phyloP scores from a whole-genome alignment of 2,329 filamentous ascomycete genomes.

The Penicillium sp. region DNA sequence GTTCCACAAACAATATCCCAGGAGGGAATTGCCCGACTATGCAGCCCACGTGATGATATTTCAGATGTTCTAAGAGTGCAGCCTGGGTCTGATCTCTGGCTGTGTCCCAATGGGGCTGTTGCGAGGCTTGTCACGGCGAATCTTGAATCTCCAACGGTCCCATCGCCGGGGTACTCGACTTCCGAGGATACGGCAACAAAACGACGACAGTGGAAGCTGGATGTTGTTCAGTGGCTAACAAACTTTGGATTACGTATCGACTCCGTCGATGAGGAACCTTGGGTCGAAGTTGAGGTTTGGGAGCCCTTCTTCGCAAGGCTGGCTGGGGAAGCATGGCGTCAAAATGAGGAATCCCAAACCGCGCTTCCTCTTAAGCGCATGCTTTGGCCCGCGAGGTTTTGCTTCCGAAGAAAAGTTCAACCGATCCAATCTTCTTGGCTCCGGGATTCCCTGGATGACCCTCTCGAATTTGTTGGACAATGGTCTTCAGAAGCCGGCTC shows the following conservation, averaged over 20 bases:
- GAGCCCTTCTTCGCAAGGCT: constrained; percentile 40
- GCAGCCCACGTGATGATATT: constrained; percentile 18
- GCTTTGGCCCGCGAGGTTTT: constrained; percentile 46
- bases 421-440: constrained; percentile 18
- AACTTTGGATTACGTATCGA: constrained; percentile 37
- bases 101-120: constrained; percentile 41
- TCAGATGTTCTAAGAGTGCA: constrained; percentile 17
- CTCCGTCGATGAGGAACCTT: constrained; percentile 32
- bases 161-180: constrained; percentile 21
- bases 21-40: constrained; percentile 35
- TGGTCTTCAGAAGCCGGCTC: constrained; percentile 35
- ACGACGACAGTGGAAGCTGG: constrained; percentile 36
- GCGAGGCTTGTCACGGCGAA: constrained; percentile 33
- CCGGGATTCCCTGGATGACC: constrained; percentile 30
- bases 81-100: constrained; percentile 39
- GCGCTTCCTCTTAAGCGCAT: constrained; percentile 40
- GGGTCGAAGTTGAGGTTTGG: constrained; percentile 44
- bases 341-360: constrained; percentile 28
- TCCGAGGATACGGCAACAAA: constrained; percentile 16
- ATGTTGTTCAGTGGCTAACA: constrained; percentile 37
- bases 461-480: constrained; percentile 43
- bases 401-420: constrained; percentile 37
- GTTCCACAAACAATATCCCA: constrained; percentile 39
- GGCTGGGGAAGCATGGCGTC: constrained; percentile 32
- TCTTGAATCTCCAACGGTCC: constrained; percentile 18